A percentile compares a stretch with the other conserved stretches of the same genome.
Conservation (phyloP, 2,329 filamentous ascomycete species). For the Epichloe sibirici region DNA sequence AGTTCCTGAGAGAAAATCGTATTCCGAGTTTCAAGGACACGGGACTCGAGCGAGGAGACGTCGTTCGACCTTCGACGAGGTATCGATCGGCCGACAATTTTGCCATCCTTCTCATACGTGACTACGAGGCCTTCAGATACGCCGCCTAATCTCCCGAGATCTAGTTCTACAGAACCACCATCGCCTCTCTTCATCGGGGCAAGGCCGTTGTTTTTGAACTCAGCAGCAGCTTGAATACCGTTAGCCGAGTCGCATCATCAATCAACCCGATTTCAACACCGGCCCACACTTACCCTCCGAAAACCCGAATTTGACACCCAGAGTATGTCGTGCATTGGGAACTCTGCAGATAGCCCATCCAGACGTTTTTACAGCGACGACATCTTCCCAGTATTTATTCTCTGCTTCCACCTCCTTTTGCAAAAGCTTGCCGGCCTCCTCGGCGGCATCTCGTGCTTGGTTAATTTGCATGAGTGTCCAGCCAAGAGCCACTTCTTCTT, state of each 20-base stretch:
- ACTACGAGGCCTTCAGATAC: constrained; percentile 54
- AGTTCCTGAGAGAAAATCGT: constrained; percentile 76
- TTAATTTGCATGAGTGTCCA: constrained; percentile 72
- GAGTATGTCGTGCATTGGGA: constrained; percentile 57
- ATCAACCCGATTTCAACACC: neutral
- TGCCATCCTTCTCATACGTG: constrained; percentile 45
- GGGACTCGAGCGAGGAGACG: constrained; percentile 44
- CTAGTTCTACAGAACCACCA: constrained; percentile 64
- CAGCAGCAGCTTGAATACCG: constrained; percentile 31
- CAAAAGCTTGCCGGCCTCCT: constrained; percentile 59
- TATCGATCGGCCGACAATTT: constrained; percentile 44
- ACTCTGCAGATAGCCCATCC: constrained; percentile 80
- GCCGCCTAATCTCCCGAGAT: constrained; percentile 42
- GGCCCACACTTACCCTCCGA: constrained; percentile 45
- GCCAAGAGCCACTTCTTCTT: constrained; percentile 48
- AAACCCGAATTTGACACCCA: constrained; percentile 85
- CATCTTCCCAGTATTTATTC: constrained; percentile 78
- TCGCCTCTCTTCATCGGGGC: constrained; percentile 65
- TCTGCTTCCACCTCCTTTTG: constrained; percentile 69
- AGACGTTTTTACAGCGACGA: constrained; percentile 66
- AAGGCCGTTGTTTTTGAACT: constrained; percentile 59
- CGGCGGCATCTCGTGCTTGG: constrained; percentile 59
- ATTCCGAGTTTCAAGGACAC: constrained; percentile 64
- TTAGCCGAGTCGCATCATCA: neutral
- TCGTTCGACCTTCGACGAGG: constrained; percentile 41